Evolutionary conservation across 83 land plant species (phyloP).

Genomic region (Larix sibirica): DNA sequence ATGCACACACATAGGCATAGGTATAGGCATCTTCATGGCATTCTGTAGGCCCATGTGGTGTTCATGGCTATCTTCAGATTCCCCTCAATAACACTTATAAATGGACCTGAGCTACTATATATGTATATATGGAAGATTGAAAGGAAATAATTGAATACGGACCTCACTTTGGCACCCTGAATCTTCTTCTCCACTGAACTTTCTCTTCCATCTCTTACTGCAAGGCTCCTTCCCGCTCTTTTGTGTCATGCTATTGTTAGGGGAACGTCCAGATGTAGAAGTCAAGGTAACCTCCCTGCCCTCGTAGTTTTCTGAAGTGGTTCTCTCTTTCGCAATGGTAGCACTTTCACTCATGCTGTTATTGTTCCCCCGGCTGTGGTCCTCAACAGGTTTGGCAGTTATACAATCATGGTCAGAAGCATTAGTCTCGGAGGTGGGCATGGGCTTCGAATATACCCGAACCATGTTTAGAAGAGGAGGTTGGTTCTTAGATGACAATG

Average conservation of each 20-base stretch:
- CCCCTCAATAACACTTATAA: too few species aligned
- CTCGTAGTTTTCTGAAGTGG: not conserved
- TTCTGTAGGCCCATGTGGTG: too few species aligned
- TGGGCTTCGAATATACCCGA: not conserved
- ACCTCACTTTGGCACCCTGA: constrained; percentile 17
- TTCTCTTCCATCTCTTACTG: constrained; percentile 10
- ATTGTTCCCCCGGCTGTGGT: not conserved
- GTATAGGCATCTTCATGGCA: too few species aligned
- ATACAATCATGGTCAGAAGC: constrained; percentile 9
- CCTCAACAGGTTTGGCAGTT: constrained; percentile 2
- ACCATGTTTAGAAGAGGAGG: not conserved
- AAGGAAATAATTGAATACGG: not conserved
- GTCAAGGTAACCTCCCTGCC: constrained; percentile 1
- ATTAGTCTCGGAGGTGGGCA: not conserved
- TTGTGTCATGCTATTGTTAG: constrained; percentile 11
- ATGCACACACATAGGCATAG: too few species aligned
- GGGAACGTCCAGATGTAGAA: constrained; percentile 9
- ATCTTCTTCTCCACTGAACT: constrained; percentile 4
- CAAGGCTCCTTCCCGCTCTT: constrained; percentile 8
- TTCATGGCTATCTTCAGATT: too few species aligned
- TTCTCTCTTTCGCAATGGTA: not conserved
- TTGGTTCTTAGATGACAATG: constrained; percentile 1
- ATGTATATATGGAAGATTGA: not conserved
- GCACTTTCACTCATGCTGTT: not conserved
- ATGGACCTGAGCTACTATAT: too few species aligned